Evolutionary conservation across 1,139 yeast genomes (phyloP), one percentile per base, ranked within the genome.

Genomic region (Geotrichum phurueaensis): DNA sequence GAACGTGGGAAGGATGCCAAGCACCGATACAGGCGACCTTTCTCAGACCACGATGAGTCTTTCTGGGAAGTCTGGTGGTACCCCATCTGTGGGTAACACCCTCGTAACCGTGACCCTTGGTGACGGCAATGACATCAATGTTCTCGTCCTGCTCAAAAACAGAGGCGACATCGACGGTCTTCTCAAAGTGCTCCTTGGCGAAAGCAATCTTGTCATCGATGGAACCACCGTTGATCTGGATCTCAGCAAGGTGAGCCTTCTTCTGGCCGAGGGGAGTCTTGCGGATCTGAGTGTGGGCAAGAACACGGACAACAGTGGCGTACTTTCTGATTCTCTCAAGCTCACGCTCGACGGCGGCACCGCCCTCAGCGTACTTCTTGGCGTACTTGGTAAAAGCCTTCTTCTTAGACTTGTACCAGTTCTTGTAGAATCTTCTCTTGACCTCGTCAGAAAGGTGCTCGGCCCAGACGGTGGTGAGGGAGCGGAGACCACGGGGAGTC

Each of bases 41-140:
- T 87, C 99, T 91, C 80, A 92, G 86, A 94, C 99, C 99, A 88
- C 98, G 91, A 84, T 94, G 99, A 80, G 99, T 94, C 96, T 94
- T 94, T 86, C 99, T 91, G 83, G 99, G 99, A 75, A 94, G 85
- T 86, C 89, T 91, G 94, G 92, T 95, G 87, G 99, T 94, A 80
- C 99, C 99, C 98, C 98, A 94, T 89, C 99, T 91, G 91, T 91
- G 96, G 84, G 99, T 95, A 75, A 92, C 98, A 91, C 99, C 99
- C 83, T 92, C 99, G 89, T 88, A 90, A 86, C 99, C 99, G 86
- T 94, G 96, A 94, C 99, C 99, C 86, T 89, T 92, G 87, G 99
- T 95, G 78, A 95, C 97, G 76, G 97, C 99, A 78, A 92, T 87
- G 75, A 90, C 97, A 76, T 94, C 99, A 76, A 94, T 86, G 89